Conservation (phyloP, 2,329 filamentous ascomycete genomes). For the Pleoardoris graminearum region DNA sequence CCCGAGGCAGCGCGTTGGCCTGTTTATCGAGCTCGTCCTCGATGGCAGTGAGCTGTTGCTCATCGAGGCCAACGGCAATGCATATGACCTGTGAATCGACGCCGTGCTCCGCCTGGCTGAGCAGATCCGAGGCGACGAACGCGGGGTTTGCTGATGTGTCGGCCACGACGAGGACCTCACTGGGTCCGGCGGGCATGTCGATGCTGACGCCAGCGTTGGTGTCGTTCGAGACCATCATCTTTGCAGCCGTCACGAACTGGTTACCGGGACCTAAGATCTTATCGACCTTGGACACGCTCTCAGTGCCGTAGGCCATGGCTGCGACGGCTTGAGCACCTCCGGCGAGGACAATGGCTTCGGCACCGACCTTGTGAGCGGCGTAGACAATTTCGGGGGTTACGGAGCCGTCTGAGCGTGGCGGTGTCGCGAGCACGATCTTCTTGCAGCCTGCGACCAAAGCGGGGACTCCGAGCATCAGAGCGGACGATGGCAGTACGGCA, state of each 20-base stretch:
- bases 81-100: conserved; percentile 94
- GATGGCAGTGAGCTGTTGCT: conserved; percentile 75
- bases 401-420: conserved; percentile 84
- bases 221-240: conserved; percentile 98
- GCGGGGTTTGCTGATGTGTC: conserved; percentile 86
- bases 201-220: conserved; percentile 94
- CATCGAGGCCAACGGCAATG: conserved; percentile 78
- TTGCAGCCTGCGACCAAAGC: conserved; percentile 97
- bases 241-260: conserved; percentile 96
- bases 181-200: conserved; percentile 97
- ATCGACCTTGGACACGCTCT: conserved; percentile 93
- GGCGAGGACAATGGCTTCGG: conserved; percentile 92
- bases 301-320: conserved; percentile 95
- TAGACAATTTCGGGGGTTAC: conserved; percentile 98
- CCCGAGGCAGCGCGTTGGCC: conserved; percentile 81
- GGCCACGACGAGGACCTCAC: conserved; percentile 93
- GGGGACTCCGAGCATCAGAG: conserved; percentile 96
- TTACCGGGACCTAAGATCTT: conserved; percentile 98
- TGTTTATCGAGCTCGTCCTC: conserved; percentile 90
- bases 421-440: conserved; percentile 91
- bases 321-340: conserved; percentile 95
- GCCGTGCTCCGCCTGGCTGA: conserved; percentile 96
- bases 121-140: conserved; percentile 91
- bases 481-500: conserved; percentile 93
- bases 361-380: conserved; percentile 93